Conservation (phyloP, 495 filamentous ascomycete genomes). For the Sordaria brevicollis region DNA sequence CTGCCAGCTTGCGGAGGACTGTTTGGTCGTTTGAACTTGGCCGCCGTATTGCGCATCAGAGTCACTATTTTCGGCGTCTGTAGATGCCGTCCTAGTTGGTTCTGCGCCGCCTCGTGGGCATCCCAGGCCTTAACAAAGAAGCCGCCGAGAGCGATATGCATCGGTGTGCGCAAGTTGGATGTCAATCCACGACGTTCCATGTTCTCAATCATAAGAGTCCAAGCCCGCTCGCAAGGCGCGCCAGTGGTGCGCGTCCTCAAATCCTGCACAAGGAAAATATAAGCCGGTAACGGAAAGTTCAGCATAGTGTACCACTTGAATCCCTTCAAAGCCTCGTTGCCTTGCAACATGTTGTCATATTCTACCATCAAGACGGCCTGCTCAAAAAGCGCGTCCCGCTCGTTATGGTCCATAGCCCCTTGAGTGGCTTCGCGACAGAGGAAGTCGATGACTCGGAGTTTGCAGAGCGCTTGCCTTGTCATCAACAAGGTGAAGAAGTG, state of each 20-base stretch:
- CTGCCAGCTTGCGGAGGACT: not conserved
- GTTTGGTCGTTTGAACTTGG: slow-evolving; percentile 10
- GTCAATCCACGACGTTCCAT: slow-evolving; percentile 32
- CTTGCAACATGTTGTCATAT: slow-evolving; percentile 41
- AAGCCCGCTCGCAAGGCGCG: slow-evolving; percentile 41
- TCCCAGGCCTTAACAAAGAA: slow-evolving; percentile 46
- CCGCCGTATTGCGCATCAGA: slow-evolving; percentile 24
- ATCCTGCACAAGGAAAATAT: slow-evolving; percentile 41
- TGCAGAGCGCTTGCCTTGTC: slow-evolving; percentile 39
- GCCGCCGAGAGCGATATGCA: slow-evolving; percentile 40
- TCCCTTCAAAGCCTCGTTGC: slow-evolving; percentile 29
- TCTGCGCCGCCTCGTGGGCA: slow-evolving; percentile 34
- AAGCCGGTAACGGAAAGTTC: slow-evolving; percentile 43
- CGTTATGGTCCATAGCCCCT: slow-evolving; percentile 21
- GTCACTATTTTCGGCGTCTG: slow-evolving; percentile 32
- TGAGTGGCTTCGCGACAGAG: slow-evolving; percentile 14
- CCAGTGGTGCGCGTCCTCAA: slow-evolving; percentile 36
- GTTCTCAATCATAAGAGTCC: slow-evolving; percentile 40
- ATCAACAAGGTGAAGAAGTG: slow-evolving; percentile 42
- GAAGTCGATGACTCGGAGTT: slow-evolving; percentile 31
- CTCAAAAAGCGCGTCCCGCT: slow-evolving; percentile 35
- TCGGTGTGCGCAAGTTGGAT: slow-evolving; percentile 32
- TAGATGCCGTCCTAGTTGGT: slow-evolving; percentile 27
- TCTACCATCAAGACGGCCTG: slow-evolving; percentile 42
- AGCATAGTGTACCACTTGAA: slow-evolving; percentile 44